Conservation (phyloP, 768 basidiomycete genomes). For the Auriculariales sp. region DNA sequence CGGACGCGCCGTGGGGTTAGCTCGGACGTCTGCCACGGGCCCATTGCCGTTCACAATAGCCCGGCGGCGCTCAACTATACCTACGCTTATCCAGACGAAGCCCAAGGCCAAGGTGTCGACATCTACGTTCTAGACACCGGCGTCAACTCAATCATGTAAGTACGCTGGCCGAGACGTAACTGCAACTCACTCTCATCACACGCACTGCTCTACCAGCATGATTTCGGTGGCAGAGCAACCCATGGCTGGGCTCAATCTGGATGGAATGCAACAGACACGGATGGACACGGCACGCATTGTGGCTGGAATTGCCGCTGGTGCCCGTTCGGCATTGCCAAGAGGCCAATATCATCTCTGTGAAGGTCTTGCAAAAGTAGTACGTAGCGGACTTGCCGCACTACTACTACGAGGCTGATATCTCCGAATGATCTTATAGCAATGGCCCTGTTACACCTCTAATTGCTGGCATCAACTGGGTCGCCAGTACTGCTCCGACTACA, state of each 20-base stretch:
- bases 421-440: background rate
- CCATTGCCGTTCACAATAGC: background rate
- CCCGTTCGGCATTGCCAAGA: conserved; percentile 93
- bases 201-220: conserved; percentile 9
- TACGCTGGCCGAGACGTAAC: background rate
- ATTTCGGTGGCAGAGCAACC: conserved; percentile 27
- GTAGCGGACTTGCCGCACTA: conserved; percentile 19
- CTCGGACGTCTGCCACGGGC: background rate
- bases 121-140: conserved; percentile 5
- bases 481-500: conserved; percentile 8
- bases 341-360: conserved; percentile 80
- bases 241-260: no score
- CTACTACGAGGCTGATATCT: background rate
- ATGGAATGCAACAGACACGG: conserved; percentile 10
- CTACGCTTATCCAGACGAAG: conserved; percentile 9
- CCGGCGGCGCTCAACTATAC: conserved; percentile 16
- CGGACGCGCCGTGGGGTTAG: conserved; percentile 3
- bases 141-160: background rate
- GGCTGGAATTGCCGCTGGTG: conserved; percentile 90
- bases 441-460: conserved; percentile 5
- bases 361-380: conserved; percentile 29
- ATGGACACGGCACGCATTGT: conserved; percentile 28
- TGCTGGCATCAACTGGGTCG: conserved; percentile 21
- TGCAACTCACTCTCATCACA: background rate
- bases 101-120: conserved; percentile 1